Evolutionary conservation across 345 rosid species (phyloP), one percentile per base, ranked within the genome.

Genomic region (Gossypium longicalyx): DNA sequence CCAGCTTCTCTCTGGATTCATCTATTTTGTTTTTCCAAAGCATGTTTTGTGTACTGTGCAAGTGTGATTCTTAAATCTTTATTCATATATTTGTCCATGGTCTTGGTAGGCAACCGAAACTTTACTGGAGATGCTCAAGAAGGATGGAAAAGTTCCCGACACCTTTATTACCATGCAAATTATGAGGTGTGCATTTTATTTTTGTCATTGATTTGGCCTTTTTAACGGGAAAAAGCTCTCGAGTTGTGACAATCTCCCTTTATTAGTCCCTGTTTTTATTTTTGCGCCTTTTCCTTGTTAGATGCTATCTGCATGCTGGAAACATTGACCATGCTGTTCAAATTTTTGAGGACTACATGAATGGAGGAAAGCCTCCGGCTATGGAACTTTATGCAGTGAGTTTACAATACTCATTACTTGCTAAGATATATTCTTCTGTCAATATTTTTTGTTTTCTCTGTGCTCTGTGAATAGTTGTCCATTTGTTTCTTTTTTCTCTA

Each of bases 281-380:
- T 77, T n/a, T 74, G 47, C 79, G 20, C 9, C 19, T 9, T 23
- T 25, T 27, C 15, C 52, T 74, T 45, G 11, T 66, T 66, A 95
- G 99, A 88, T 95, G 99, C 84, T 89, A 95, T 83, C 81, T 91
- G 69, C 85, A 76, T 67, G 74, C 89, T 57, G 90, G 94, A 75
- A 93, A 95, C 80, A 77, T 93, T 23, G 89, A 91, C 67, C 86
- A 75, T 43, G 98, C 90, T 85, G 85, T 81, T 80, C 81, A 82
- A 85, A 25, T 61, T 70, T 90, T 90, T 83, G 85, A 87, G 77
- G 91, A 91, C 27, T 80, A 84, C 86, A 70, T 89, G 83, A 83
- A 56, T 25, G 76, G 91, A 70, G 87, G 83, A 77, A 93, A 70
- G 83, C 58, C 76, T 58, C 86, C 87, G 23, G 61, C 64, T 2